Percentiles rank a stretch among this genome's conserved stretches.
phyloP scores from a whole-genome alignment of 225 moss, liverwort and hornwort species.

The Marchantia paleacea region DNA sequence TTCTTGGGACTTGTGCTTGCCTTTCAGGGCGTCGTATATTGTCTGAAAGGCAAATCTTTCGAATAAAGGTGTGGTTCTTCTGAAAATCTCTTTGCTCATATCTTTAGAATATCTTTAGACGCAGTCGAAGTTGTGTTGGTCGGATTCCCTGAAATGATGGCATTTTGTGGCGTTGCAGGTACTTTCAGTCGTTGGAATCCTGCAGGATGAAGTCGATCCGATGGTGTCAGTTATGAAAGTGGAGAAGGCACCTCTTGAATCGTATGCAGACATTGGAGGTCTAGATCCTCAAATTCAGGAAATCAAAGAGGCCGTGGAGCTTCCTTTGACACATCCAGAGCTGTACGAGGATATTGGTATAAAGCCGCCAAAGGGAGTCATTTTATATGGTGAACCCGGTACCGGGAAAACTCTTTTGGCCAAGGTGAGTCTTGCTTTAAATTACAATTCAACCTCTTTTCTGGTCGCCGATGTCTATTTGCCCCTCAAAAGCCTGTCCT shows the following conservation, averaged over 20 bases:
- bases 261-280: conserved; percentile 97
- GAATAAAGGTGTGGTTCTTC: too few relatives aligned
- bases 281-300: conserved; percentile 98
- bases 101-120: too few relatives aligned
- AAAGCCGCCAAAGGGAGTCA: conserved; percentile 95
- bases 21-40: too few relatives aligned
- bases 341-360: conserved; percentile 99
- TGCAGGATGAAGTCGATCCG: conserved; percentile 97
- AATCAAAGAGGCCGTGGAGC: conserved; percentile 97
- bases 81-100: too few relatives aligned
- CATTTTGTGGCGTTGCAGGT: conserved; percentile 49
- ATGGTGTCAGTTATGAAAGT: conserved; percentile 99
- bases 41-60: too few relatives aligned
- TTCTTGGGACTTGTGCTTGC: too few relatives aligned
- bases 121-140: too few relatives aligned
- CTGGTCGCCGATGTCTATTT: background rate
- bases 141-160: too few relatives aligned
- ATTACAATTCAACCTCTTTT: background rate
- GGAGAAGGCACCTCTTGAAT: conserved; percentile 95
- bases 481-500: background rate
- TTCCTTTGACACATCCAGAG: conserved; percentile 91
- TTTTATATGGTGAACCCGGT: conserved; percentile 93
- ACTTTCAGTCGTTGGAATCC: conserved; percentile 82
- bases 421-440: conserved; percentile 49
- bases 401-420: conserved; percentile 97